Percentiles rank a stretch among this genome's conserved stretches.
These are phyloP conservation scores for Kwoniella dendrophila DNA, from an alignment of 768 basidiomycete genomes.

Conservation along the genomic window DNA sequence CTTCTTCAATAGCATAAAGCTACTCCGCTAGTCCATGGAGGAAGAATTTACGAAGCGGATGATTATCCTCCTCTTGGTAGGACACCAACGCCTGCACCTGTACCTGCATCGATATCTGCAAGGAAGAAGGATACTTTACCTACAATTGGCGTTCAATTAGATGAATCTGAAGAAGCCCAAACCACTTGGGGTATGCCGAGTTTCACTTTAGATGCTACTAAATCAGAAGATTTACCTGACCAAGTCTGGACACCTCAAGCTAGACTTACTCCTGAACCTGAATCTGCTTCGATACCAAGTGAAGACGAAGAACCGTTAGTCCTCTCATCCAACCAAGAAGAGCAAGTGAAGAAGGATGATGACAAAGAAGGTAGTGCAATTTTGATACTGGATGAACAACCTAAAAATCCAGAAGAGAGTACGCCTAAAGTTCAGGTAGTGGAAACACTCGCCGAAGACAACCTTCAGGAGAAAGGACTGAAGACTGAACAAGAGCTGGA, in stretches of 20 bases:
- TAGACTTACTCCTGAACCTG: conserved; percentile 4
- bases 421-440: no score
- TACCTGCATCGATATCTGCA: neutral
- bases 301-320: neutral
- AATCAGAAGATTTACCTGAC: neutral
- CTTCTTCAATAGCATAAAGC: conserved; percentile 3
- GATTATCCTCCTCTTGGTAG: conserved; percentile 3
- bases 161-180: neutral
- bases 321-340: neutral
- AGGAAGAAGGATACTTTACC: no score
- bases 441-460: no score
- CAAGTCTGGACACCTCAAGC: conserved; percentile 2
- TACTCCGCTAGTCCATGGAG: conserved; percentile 1
- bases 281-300: neutral
- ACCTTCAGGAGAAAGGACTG: no score
- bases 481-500: no score
- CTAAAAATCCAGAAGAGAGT: no score
- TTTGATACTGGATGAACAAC: no score
- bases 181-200: neutral
- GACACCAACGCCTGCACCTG: neutral
- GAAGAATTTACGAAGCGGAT: neutral
- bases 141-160: no score
- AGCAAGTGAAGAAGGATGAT: no score
- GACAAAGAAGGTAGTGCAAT: no score
- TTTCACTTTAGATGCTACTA: neutral